Percentiles rank a stretch among this genome's conserved stretches.
These are phyloP conservation scores for Epicoccum nigrum DNA, from an alignment of 2,329 filamentous ascomycete species.

Conservation along the genomic window DNA sequence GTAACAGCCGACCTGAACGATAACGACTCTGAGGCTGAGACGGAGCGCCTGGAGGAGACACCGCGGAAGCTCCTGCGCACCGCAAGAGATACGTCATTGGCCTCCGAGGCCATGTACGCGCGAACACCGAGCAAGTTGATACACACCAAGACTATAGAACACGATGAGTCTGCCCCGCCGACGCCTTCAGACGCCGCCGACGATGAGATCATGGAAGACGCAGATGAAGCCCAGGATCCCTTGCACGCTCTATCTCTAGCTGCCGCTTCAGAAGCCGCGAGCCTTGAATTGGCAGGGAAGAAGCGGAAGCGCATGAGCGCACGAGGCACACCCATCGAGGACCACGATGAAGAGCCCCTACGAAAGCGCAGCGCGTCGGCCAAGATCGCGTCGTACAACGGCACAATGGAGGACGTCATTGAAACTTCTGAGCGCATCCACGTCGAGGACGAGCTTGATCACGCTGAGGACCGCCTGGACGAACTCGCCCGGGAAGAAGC, in stretches of 20 bases:
- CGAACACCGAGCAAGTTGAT: slow-evolving; percentile 48
- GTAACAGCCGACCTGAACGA: slow-evolving; percentile 53
- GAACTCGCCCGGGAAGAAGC: slow-evolving; percentile 40
- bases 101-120: slow-evolving; percentile 41
- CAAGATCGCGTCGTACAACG: slow-evolving; percentile 33
- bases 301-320: slow-evolving; percentile 55
- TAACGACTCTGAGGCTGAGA: slow-evolving; percentile 85
- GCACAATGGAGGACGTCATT: slow-evolving; percentile 38
- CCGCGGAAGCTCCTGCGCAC: slow-evolving; percentile 65
- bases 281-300: slow-evolving; percentile 39
- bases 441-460: slow-evolving; percentile 60
- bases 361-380: slow-evolving; percentile 44
- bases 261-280: slow-evolving; percentile 41
- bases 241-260: slow-evolving; percentile 42
- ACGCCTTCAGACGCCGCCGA: slow-evolving; percentile 31
- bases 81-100: slow-evolving; percentile 41
- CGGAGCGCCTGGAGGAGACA: slow-evolving; percentile 89
- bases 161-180: slow-evolving; percentile 37
- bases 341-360: slow-evolving; percentile 44
- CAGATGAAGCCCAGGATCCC: slow-evolving; percentile 28
- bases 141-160: slow-evolving; percentile 41
- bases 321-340: slow-evolving; percentile 48
- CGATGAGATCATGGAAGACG: slow-evolving; percentile 24
- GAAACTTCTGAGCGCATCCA: slow-evolving; percentile 38
- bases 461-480: slow-evolving; percentile 45